Conservation (phyloP, 2,329 filamentous ascomycete genomes). For the Ustulina deusta region DNA sequence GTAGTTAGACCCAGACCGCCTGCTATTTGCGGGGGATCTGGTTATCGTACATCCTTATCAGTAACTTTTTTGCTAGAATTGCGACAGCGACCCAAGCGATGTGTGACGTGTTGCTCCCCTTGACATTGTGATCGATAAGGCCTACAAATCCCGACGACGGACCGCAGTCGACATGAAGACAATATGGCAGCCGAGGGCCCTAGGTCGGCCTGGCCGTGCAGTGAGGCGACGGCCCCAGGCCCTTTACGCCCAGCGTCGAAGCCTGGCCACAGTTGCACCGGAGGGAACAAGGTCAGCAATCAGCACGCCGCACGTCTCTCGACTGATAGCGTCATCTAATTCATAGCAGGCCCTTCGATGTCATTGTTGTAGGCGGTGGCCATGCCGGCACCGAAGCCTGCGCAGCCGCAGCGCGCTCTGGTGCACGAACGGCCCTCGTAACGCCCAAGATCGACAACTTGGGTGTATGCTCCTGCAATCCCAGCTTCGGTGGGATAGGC, state of each 20-base stretch:
- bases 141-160: background rate
- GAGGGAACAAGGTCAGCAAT: conserved; percentile 49
- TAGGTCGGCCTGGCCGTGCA: conserved; percentile 44
- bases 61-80: conserved; percentile 20
- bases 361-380: conserved; percentile 94
- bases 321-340: background rate
- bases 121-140: background rate
- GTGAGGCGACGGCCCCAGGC: conserved; percentile 37
- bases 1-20: conserved; percentile 14
- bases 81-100: conserved; percentile 7
- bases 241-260: conserved; percentile 37
- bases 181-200: conserved; percentile 48
- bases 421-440: conserved; percentile 88
- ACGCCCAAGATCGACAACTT: conserved; percentile 71
- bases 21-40: conserved; percentile 1
- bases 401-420: conserved; percentile 87
- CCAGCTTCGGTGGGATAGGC: conserved; percentile 91
- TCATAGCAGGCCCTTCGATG: conserved; percentile 75
- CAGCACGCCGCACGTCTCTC: background rate
- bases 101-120: background rate
- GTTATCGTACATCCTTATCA: conserved; percentile 26
- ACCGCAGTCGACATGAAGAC: conserved; percentile 46
- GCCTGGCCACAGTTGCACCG: conserved; percentile 50
- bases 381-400: conserved; percentile 96
- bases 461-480: conserved; percentile 46